phyloP scores from a whole-genome alignment of 192 early-diverging fungal genomes.

The Linnemannia zychae region DNA sequence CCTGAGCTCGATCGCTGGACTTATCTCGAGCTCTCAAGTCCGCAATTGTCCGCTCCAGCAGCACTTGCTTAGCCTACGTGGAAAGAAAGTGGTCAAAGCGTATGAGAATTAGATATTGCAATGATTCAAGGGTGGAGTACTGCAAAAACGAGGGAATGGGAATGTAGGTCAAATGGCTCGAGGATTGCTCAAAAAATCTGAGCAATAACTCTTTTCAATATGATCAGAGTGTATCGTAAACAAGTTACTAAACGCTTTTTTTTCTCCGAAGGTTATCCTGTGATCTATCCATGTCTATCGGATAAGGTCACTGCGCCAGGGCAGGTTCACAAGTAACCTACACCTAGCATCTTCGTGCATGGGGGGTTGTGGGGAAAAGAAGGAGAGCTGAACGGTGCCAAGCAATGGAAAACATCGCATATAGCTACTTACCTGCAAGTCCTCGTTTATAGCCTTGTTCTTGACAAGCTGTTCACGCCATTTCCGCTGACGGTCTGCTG shows the following conservation, averaged over 20 bases:
- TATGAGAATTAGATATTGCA: neutral
- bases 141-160: neutral
- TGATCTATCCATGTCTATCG: constrained; percentile 52
- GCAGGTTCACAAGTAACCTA: neutral
- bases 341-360: constrained; percentile 26
- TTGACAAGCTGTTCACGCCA: constrained; percentile 53
- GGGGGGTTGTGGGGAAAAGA: constrained; percentile 1
- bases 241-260: neutral
- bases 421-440: constrained; percentile 32
- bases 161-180: constrained; percentile 57
- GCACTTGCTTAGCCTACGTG: constrained; percentile 28
- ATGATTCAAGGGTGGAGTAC: neutral
- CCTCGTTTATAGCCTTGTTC: constrained; percentile 46
- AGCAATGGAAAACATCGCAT: neutral
- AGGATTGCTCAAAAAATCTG: constrained; percentile 52
- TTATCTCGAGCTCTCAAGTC: constrained; percentile 30
- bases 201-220: constrained; percentile 55
- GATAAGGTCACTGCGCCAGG: constrained; percentile 46
- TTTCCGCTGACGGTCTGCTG: constrained; percentile 41
- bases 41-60: constrained; percentile 17
- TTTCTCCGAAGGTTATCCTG: constrained; percentile 54
- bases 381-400: too few species aligned
- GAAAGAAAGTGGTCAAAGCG: neutral
- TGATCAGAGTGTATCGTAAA: constrained; percentile 21
- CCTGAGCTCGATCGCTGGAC: constrained; percentile 29